Evolutionary conservation across 352 stramenopile species (phyloP), one percentile per base, ranked within the genome.

Genomic region (Globisporangium apiculatum): DNA sequence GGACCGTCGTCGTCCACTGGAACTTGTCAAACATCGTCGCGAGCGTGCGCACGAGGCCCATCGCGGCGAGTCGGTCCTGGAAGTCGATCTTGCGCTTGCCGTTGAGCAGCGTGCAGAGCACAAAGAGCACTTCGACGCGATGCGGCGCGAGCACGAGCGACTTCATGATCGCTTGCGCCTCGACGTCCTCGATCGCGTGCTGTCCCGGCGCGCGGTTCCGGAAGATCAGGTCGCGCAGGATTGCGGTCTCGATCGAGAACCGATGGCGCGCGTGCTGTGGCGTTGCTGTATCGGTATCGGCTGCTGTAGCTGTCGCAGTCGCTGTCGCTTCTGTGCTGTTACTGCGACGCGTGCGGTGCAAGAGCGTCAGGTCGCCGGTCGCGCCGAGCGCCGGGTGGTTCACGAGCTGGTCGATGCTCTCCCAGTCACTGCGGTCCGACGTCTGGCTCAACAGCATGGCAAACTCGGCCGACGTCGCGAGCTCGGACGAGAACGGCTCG

Each of bases 41-140:
- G 7, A 98, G 71, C 1, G 95, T 95, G 48, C 84, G 79, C 45
- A 97, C 86, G 12, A 98, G 70, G 4, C 92, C 92, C 71, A 95
- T 88, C 5, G 83, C 64, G 2, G 90, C 89, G 0, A 98, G 71
- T 43, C 73, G 68, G 43, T 96, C 80, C 54, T 98, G 91, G 42
- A 96, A 94, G 50, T 96, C 86, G 38, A 96, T 79, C 74, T 98
- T 98, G 41, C 94, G 78, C 57, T 96, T 94, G 46, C 93, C 92
- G 17, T 97, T 97, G n/a, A 98, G 69, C 17, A 99, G 68, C 11
- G 92, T 98, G 62, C 93, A 98, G 2, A 99, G 71, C 15, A 99
- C 92, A 66, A 99, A 98, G 15, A 99, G 76, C 57, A 99, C 87
- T 69, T 98, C 95, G 0, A 99, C 94, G 49, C 97, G 91, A 62